Evolutionary conservation across 169 alveolate genomes (phyloP).

Genomic region (Perkinsus marinus): DNA sequence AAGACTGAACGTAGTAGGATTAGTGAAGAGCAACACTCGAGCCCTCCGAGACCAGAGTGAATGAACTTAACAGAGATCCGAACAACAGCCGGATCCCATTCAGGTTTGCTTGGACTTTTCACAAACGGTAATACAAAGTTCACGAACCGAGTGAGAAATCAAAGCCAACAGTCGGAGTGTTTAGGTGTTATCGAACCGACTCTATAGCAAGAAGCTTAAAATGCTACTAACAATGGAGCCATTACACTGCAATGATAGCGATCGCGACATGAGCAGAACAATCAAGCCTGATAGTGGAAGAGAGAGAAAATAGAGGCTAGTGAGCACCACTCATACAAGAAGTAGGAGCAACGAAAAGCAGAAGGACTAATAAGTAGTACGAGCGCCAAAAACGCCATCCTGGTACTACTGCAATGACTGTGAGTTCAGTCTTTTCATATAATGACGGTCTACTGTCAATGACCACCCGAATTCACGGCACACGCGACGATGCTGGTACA

Average conservation of each 20-base stretch:
- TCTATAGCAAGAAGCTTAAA: background rate
- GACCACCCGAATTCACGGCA: no score
- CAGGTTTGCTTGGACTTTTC: background rate
- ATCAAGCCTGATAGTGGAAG: background rate
- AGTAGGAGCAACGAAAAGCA: background rate
- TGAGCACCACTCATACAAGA: background rate
- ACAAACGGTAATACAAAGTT: no score
- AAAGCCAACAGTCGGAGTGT: background rate
- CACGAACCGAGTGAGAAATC: no score
- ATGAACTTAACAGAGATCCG: background rate
- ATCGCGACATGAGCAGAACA: background rate
- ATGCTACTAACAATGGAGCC: background rate
- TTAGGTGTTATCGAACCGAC: background rate
- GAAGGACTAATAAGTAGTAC: background rate
- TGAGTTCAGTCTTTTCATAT: background rate
- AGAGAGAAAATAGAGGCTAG: background rate
- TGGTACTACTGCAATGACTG: background rate
- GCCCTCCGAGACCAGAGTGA: background rate
- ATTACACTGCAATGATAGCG: background rate
- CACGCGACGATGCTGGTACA: no score
- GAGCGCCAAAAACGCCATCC: background rate
- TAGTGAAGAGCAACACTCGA: background rate
- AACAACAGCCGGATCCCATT: background rate
- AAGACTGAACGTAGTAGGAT: background rate
- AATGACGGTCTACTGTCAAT: no score